Conservation (phyloP, 305 asterid species). For the Petunia hybrid region DNA sequence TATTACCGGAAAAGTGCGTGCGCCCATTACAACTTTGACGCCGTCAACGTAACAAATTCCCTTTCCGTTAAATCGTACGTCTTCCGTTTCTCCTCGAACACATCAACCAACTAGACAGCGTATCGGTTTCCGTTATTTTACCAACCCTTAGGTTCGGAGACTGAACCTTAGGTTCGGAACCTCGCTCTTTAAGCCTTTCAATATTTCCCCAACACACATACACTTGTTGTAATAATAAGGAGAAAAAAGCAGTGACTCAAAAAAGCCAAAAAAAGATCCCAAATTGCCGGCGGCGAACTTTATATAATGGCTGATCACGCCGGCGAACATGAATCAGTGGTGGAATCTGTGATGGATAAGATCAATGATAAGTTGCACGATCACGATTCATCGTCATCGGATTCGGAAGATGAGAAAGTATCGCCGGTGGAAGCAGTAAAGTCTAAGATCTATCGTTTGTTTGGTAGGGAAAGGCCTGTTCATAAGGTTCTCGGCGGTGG, state of each 20-base stretch:
- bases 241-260: slow-evolving; percentile 32
- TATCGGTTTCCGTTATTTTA: slow-evolving; percentile 42
- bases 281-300: slow-evolving; percentile 43
- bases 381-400: slow-evolving; percentile 77
- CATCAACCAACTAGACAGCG: not conserved
- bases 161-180: slow-evolving; percentile 51
- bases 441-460: slow-evolving; percentile 70
- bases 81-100: slow-evolving; percentile 30
- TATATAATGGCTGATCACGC: slow-evolving; percentile 71
- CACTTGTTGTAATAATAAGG: slow-evolving; percentile 19
- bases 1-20: slow-evolving; percentile 12
- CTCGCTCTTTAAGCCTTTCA: slow-evolving; percentile 37
- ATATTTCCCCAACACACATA: slow-evolving; percentile 32
- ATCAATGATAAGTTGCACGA: slow-evolving; percentile 71
- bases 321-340: slow-evolving; percentile 62
- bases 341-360: slow-evolving; percentile 72
- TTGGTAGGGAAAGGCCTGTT: slow-evolving; percentile 72
- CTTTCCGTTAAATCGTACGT: slow-evolving; percentile 28
- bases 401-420: slow-evolving; percentile 66
- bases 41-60: slow-evolving; percentile 7
- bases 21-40: slow-evolving; percentile 5
- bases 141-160: slow-evolving; percentile 48
- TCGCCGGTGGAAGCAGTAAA: slow-evolving; percentile 52
- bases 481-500: slow-evolving; percentile 70
- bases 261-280: slow-evolving; percentile 29